phyloP scores from a whole-genome alignment of 1,139 yeast genomes.

The Debaryomyces coudertii region DNA sequence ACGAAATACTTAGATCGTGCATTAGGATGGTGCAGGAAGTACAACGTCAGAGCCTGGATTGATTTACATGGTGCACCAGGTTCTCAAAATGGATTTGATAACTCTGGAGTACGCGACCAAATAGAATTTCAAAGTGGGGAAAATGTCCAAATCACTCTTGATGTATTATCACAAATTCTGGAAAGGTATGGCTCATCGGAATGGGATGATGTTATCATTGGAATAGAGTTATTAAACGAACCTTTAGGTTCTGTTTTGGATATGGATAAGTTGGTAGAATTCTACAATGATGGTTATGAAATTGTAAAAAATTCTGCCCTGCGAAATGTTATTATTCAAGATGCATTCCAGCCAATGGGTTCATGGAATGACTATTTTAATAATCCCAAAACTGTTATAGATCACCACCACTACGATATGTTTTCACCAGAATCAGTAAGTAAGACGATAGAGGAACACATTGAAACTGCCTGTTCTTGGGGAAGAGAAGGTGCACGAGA shows the following conservation, averaged over 20 bases:
- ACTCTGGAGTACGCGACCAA: constrained; percentile 81
- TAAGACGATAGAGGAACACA: constrained; percentile 60
- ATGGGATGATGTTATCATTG: constrained; percentile 73
- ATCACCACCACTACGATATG: constrained; percentile 93
- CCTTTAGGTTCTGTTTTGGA: constrained; percentile 76
- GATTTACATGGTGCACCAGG: constrained; percentile 97
- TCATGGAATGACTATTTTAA: constrained; percentile 64
- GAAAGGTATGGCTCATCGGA: constrained; percentile 68
- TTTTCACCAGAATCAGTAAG: constrained; percentile 66
- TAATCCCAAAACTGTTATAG: constrained; percentile 68
- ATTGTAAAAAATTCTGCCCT: constrained; percentile 50
- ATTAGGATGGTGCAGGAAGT: constrained; percentile 67
- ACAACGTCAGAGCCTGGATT: constrained; percentile 78
- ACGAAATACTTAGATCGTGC: constrained; percentile 72
- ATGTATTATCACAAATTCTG: constrained; percentile 48
- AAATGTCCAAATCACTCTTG: constrained; percentile 55
- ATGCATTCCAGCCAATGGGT: constrained; percentile 65
- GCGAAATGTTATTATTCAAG: constrained; percentile 65
- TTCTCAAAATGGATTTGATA: constrained; percentile 96
- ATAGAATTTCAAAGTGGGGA: constrained; percentile 58
- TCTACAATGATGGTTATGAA: constrained; percentile 57
- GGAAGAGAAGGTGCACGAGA: constrained; percentile 58
- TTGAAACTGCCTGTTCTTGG: constrained; percentile 63
- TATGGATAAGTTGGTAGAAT: constrained; percentile 59
- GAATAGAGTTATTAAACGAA: constrained; percentile 86